A percentile compares a stretch with the other conserved stretches of the same genome.
Conservation (phyloP, 805 yeast genomes). For the Schizosaccharomyces octosporus region DNA sequence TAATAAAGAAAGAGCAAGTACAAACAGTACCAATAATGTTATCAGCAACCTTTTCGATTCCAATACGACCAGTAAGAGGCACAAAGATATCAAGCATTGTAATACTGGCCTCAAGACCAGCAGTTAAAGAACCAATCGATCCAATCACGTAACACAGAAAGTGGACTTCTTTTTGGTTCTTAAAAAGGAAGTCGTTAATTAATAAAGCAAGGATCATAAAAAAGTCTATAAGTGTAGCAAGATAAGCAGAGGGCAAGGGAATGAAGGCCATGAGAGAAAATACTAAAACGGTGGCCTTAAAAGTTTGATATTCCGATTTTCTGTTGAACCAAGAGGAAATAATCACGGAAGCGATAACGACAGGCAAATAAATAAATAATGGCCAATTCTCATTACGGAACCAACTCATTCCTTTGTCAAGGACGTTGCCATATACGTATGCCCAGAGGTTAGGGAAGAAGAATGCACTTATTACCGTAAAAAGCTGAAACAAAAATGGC, state of each 20-base stretch:
- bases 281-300: background rate
- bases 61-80: conserved; percentile 2
- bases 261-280: background rate
- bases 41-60: background rate
- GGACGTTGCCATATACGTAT: background rate
- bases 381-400: background rate
- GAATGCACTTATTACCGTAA: background rate
- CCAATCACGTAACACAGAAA: background rate
- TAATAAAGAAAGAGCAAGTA: background rate
- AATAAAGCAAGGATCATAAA: background rate
- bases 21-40: background rate
- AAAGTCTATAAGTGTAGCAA: background rate
- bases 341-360: background rate
- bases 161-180: background rate
- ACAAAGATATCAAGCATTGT: conserved; percentile 1
- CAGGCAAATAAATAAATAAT: background rate
- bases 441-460: background rate
- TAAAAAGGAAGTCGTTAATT: background rate
- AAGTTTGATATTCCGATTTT: background rate
- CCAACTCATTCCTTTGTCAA: conserved; percentile 1
- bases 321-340: background rate
- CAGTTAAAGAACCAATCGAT: background rate
- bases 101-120: background rate
- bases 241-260: background rate
- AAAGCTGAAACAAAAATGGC: background rate